Evolutionary conservation across 2,329 filamentous ascomycete genomes (phyloP), one percentile per base, ranked within the genome.

Genomic region (Passalora sequoiae): DNA sequence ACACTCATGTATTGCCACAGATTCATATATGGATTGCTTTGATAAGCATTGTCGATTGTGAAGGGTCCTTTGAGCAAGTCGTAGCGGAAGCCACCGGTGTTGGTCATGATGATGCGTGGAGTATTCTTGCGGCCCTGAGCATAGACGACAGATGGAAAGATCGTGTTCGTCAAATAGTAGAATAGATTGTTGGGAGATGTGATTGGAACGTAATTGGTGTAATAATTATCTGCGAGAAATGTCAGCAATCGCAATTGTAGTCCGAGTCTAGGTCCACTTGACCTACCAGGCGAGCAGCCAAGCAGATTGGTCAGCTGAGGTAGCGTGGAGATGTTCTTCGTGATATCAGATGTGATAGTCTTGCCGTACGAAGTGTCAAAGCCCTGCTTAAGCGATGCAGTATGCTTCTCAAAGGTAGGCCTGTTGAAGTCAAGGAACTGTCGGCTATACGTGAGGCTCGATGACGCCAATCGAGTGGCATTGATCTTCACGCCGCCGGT

Each of bases 381-480:
- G 25, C 40, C 45, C 32, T 51, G 50, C 7, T 44, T 38, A 4
- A 53, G 38, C 5, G 47, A 53, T 4, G 67, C 62, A 3, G 78
- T 73, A 57, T 84, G 81, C 56, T 79, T 83, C 45, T 75, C 70
- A 54, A 84, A 83, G 0, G 78, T 81, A n/a, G 72, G 66, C 4
- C 78, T 73, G 60, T 84, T 84, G 75, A 79, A 84, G 63, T 85
- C 81, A 7, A 85, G 69, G 56, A 83, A 84, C 17, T 80, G 72
- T 6, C 81, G 74, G 3, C 75, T 73, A 56, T 76, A 81, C 6
- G 40, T 45, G 9, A 61, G 37, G 9, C 45, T 30, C 2, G 55
- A 56, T 2, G 49, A 46, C 67, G 30, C 65, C 12, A 46, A 21
- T 35, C 47, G 37, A 15, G 40, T 44, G 57, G 51, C 8, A 55